Evolutionary conservation across 345 rosid genomes (phyloP).

Genomic region (Litchi chinensis): DNA sequence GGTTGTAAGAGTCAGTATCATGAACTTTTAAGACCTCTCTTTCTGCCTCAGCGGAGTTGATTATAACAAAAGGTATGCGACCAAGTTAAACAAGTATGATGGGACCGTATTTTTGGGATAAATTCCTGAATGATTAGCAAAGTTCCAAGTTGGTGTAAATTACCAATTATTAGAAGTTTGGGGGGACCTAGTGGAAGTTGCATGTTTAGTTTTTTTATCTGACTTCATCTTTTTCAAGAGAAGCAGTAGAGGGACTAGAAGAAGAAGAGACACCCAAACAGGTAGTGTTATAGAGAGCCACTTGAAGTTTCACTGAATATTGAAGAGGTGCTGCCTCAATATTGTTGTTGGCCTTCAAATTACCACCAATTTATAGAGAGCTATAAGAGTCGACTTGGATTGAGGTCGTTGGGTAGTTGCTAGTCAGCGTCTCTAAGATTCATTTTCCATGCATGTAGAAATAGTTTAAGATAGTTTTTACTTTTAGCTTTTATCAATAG

Average conservation of each 20-base stretch:
- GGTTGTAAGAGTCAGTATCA: slow-evolving; percentile 38
- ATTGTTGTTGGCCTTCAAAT: too few species aligned
- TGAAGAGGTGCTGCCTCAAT: too few species aligned
- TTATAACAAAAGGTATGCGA: slow-evolving; percentile 37
- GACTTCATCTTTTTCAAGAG: neutral
- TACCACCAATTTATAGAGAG: too few species aligned
- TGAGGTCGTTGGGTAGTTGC: too few species aligned
- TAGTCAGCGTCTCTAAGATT: too few species aligned
- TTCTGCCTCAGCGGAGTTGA: slow-evolving; percentile 49
- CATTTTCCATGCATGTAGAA: too few species aligned
- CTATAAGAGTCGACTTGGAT: too few species aligned
- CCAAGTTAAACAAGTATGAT: slow-evolving; percentile 52
- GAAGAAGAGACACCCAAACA: slow-evolving; percentile 22
- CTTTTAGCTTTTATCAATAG: too few species aligned
- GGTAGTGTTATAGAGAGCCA: neutral
- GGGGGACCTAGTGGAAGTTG: slow-evolving; percentile 30
- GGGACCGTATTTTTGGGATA: slow-evolving; percentile 47
- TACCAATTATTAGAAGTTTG: slow-evolving; percentile 47
- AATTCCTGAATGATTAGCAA: slow-evolving; percentile 33
- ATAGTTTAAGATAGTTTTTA: too few species aligned
- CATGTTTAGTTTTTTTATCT: neutral
- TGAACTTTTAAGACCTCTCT: slow-evolving; percentile 36
- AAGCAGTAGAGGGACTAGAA: neutral
- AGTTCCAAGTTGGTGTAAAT: slow-evolving; percentile 49
- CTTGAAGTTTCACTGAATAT: slow-evolving; percentile 15